phyloP scores from a whole-genome alignment of 169 alveolate species.

The Plasmodium billcollinsi region DNA sequence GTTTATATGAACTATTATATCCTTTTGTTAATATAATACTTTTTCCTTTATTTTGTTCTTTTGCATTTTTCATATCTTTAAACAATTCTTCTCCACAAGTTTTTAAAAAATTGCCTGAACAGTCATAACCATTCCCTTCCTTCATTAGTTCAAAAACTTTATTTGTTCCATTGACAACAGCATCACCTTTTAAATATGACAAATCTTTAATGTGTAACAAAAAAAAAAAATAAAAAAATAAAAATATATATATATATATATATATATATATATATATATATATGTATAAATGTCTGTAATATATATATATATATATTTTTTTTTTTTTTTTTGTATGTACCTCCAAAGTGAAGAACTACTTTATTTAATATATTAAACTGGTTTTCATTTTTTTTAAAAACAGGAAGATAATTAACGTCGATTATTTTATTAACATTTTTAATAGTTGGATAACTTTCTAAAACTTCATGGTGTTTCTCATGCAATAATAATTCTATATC shows the following conservation, averaged over 20 bases:
- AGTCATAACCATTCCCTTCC: slow-evolving; percentile 77
- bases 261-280: not conserved
- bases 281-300: not conserved
- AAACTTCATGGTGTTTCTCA: slow-evolving; percentile 71
- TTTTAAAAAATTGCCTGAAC: slow-evolving; percentile 76
- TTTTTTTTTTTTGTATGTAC: slow-evolving; percentile 8
- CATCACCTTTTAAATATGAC: slow-evolving; percentile 70
- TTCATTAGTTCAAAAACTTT: slow-evolving; percentile 46
- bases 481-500: slow-evolving; percentile 70
- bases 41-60: slow-evolving; percentile 57
- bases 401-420: slow-evolving; percentile 64
- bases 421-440: slow-evolving; percentile 53
- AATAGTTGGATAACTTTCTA: slow-evolving; percentile 57
- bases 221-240: not conserved
- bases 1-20: slow-evolving; percentile 61
- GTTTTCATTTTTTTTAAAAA: slow-evolving; percentile 62
- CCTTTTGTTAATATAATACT: slow-evolving; percentile 70
- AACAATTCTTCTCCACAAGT: slow-evolving; percentile 62
- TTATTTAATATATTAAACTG: slow-evolving; percentile 46
- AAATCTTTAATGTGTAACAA: slow-evolving; percentile 18
- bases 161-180: slow-evolving; percentile 72
- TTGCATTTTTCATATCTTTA: slow-evolving; percentile 33
- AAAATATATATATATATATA: not conserved
- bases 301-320: not conserved
- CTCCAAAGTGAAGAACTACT: slow-evolving; percentile 77